phyloP scores from a whole-genome alignment of 2,329 filamentous ascomycete species.

The Teratosphaeria destructans region DNA sequence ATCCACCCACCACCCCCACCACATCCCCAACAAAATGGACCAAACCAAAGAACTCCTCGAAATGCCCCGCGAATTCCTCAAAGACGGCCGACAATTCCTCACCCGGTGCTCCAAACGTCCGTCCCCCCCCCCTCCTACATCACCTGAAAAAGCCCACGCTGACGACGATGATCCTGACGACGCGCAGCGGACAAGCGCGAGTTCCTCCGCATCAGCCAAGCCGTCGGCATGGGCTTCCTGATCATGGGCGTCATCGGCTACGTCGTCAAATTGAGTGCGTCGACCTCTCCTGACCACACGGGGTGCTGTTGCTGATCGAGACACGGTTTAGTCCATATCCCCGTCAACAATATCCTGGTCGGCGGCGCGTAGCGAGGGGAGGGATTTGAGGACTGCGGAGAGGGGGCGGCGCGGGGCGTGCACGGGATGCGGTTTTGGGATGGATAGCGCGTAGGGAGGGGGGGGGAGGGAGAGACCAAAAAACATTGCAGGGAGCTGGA shows the following conservation, averaged over 20 bases:
- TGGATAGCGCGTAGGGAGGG: too few relatives aligned
- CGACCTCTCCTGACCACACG: neutral
- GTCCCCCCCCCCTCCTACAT: slow-evolving; percentile 5
- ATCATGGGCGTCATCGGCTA: slow-evolving; percentile 63
- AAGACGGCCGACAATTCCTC: slow-evolving; percentile 40
- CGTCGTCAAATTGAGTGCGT: slow-evolving; percentile 58
- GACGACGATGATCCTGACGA: neutral
- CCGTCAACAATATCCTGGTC: slow-evolving; percentile 60
- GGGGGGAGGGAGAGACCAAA: too few relatives aligned
- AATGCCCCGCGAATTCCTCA: slow-evolving; percentile 54
- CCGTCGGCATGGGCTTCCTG: slow-evolving; percentile 59
- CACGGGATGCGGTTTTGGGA: too few relatives aligned
- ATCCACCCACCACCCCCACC: neutral
- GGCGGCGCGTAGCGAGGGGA: slow-evolving; percentile 46
- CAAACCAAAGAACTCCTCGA: slow-evolving; percentile 62
- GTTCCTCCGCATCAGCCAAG: slow-evolving; percentile 51
- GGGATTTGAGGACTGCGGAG: too few relatives aligned
- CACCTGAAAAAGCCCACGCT: too few relatives aligned
- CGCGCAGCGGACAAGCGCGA: slow-evolving; percentile 45
- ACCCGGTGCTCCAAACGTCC: slow-evolving; percentile 40
- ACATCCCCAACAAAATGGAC: slow-evolving; percentile 31
- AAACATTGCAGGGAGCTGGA: too few relatives aligned
- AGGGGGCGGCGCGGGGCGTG: too few relatives aligned
- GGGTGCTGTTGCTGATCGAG: too few relatives aligned
- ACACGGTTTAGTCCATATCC: slow-evolving; percentile 46